A percentile compares a stretch with the other conserved stretches of the same genome.
Conservation (phyloP, 2,329 filamentous ascomycete species). For the Aspergillus sp. region DNA sequence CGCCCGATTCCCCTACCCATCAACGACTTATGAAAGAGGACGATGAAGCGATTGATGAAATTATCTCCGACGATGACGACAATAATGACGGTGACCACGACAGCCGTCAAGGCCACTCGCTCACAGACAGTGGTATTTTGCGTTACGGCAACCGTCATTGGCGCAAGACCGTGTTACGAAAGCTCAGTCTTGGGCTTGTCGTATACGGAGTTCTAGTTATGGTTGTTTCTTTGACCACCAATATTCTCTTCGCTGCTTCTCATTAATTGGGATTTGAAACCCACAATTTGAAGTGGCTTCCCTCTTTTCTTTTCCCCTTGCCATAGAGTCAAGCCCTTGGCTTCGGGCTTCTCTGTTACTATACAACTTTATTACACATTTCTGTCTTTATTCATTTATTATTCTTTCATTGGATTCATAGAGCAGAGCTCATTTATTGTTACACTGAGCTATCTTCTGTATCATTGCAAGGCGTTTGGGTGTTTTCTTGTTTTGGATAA, state of each 20-base stretch:
- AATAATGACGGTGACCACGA: slow-evolving; percentile 29
- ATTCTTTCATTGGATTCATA: no score
- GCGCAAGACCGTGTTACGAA: slow-evolving; percentile 62
- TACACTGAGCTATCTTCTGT: no score
- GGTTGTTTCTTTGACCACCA: slow-evolving; percentile 80
- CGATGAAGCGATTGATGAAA: slow-evolving; percentile 62
- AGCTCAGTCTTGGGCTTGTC: slow-evolving; percentile 68
- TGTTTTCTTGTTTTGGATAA: no score
- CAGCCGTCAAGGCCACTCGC: slow-evolving; percentile 37
- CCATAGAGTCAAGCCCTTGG: neutral
- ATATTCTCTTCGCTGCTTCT: slow-evolving; percentile 69
- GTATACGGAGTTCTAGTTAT: slow-evolving; percentile 85
- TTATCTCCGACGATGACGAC: slow-evolving; percentile 37
- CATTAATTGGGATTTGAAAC: slow-evolving; percentile 43
- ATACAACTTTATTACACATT: no score
- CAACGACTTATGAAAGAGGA: slow-evolving; percentile 87
- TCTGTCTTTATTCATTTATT: no score
- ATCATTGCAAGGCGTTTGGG: no score
- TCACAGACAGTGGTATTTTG: slow-evolving; percentile 55
- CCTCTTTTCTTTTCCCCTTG: neutral
- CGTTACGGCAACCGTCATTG: slow-evolving; percentile 60
- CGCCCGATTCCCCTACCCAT: slow-evolving; percentile 79
- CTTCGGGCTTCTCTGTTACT: no score
- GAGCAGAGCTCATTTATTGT: no score
- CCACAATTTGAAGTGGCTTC: neutral